Evolutionary conservation across 805 yeast species (phyloP), one percentile per base, ranked within the genome.

Genomic region (Ogataea henricii): DNA sequence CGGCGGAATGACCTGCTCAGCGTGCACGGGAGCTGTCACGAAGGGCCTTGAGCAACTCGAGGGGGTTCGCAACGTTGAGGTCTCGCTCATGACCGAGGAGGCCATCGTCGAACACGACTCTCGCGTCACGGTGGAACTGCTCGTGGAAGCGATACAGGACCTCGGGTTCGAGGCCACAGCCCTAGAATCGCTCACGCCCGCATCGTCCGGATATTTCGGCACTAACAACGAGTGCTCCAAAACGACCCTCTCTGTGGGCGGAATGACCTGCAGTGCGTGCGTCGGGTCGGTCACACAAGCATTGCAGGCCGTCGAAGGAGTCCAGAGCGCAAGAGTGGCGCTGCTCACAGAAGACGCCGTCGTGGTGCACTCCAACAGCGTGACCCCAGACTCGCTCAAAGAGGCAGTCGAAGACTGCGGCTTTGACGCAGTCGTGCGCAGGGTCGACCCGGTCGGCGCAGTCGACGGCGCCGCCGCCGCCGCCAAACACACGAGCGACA

Each of bases 211-310:
- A 30, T 30, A 46, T 47, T 21, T 39, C 47, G 45, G 51, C 5
- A 5, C 20, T 22, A 22, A 26, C 13, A 16, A 16, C 18, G 30
- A 20, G 13, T 13, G 22, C 13, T 30, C 16, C 18, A 46, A 30
- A 21, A 54, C 63, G 3, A 14, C 41, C 9, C 18, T 60, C 6
- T 25, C 65, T 3, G 67, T 83, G 1, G 59, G 65, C 13, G 96
- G 96, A 4, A 89, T 89, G 96, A 89, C 96, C 4, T 90, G 96
- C 60, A 83, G 89, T 3, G 78, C 92, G 3, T 90, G 96, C 62
- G 77, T 84, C 1, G 73, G 84, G 1, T 70, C 90, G 1, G 78
- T 90, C 20, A 78, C 83, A 0, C 66, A 69, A 21, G 83, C 83
- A 0, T 59, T 89, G 22, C 67, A 72, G 46, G 60, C 60, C 0